Percentiles rank a stretch among this genome's conserved stretches.
Conservation (phyloP, 1,284 basidiomycete species). For the Heterobasidion parviporum region DNA sequence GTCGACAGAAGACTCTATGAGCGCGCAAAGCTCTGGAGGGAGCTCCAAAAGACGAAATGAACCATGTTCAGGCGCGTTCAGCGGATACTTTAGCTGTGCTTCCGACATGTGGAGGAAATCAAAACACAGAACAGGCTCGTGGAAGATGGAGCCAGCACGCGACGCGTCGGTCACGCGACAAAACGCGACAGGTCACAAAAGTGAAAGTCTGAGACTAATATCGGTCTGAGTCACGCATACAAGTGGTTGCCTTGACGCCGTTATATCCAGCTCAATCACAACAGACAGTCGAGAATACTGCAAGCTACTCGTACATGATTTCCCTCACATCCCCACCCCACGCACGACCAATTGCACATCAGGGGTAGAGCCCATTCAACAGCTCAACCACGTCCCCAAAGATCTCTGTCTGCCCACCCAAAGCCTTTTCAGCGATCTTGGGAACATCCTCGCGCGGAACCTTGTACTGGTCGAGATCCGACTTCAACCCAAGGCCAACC, state of each 20-base stretch:
- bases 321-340: too few species aligned
- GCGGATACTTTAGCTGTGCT: not conserved
- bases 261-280: too few species aligned
- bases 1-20: slow-evolving; percentile 23
- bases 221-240: too few species aligned
- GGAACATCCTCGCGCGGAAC: slow-evolving; percentile 47
- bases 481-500: slow-evolving; percentile 45
- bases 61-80: not conserved
- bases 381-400: slow-evolving; percentile 34
- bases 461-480: slow-evolving; percentile 47
- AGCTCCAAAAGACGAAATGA: slow-evolving; percentile 64
- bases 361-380: slow-evolving; percentile 36
- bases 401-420: slow-evolving; percentile 30
- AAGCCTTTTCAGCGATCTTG: slow-evolving; percentile 40
- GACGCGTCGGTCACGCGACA: not conserved
- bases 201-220: too few species aligned
- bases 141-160: not conserved
- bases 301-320: too few species aligned
- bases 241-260: too few species aligned
- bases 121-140: not conserved
- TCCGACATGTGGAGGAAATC: not conserved
- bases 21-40: slow-evolving; percentile 48
- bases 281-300: too few species aligned
- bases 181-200: not conserved
- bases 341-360: too few species aligned